Evolutionary conservation across 352 stramenopile genomes (phyloP), one percentile per base, ranked within the genome.

Genomic region (Globisporangium camurandrum): DNA sequence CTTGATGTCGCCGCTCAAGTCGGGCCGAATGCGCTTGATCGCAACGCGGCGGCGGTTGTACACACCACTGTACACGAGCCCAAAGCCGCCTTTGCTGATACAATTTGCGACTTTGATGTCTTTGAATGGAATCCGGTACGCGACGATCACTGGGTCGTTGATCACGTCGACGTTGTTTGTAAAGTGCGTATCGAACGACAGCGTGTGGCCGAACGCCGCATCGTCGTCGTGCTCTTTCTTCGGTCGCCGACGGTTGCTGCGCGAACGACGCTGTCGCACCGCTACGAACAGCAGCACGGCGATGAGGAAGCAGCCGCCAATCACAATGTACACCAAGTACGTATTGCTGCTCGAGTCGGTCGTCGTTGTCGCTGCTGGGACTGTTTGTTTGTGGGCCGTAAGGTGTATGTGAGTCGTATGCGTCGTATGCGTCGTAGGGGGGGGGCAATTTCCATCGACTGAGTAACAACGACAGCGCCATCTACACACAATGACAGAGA

Each of bases 31-130:
- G 20, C 65, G 66, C 62, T 87, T 87, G 54, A 87, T 87, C 20
- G 75, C 75, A 9, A 87, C 75, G 11, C 64, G 68, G 27, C 67
- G 70, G 4, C 66, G 64, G 34, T 80, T 73, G 61, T 84, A 87
- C 16, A 75, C 64, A 17, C 75, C 75, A 28, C 63, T 75, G 54
- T 80, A 87, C 12, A 87, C 72, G 20, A 81, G 49, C 19, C 75
- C 75, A 46, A 84, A 84, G 16, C 70, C 72, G 31, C 75, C 75
- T 37, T 84, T 79, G 52, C 66, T 78, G 55, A 87, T 73, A 30
- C 66, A 80, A 28, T 77, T 75, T 16, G 62, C 70, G 12, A 87
- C 59, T 20, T 71, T 71, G 8, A 87, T 48, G 17, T 85, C 66
- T 49, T 82, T 72, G 62, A 75, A 82, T 33, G 68, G 72, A 47